Evolutionary conservation across 2,329 filamentous ascomycete genomes (phyloP), one percentile per base, ranked within the genome.

Genomic region (Penicillium griseofulvum): DNA sequence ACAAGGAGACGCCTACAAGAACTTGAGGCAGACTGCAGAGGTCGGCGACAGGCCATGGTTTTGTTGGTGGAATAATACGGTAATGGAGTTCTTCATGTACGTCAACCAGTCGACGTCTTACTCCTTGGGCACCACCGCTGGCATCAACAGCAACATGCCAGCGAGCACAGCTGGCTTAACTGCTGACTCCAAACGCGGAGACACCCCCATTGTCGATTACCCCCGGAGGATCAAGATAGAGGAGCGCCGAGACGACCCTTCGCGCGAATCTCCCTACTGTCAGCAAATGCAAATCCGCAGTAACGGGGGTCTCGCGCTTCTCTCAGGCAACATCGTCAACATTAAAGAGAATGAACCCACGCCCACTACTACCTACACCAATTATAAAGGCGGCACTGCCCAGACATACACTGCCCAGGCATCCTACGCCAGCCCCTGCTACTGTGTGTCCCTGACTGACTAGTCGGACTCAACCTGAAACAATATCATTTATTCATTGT

Each of bases 31-130:
- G 59, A 68, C 76, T 48, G 74, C 75, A 11, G 68, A 75, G 53
- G 76, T 79, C n/a, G 83, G 83, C 9, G 83, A 87, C 34, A 79
- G 78, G 55, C 85, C 86, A 2, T 89, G 86, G 86, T 87, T 84
- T 64, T 89, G 86, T 69, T 83, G 82, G 68, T 89, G 85, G 85
- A 89, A 89, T 66, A 75, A 78, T 14, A 89, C 86, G 0, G 78
- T 84, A 50, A 77, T 88, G 47, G 86, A 89, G 68, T 82, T 83
- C 36, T 88, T 87, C 70, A 80, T 89, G 44, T 89, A 87, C 64
- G 76, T 84, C 50, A 79, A 83, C 51, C 71, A 83, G 67, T 75
- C 82, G 45, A 75, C 79, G 14, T 62, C 64, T 26, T 65, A 64
- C 22, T 56, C 52, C 16, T 63, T 59, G 24, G 57, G 61, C 43